phyloP scores from a whole-genome alignment of 2,329 filamentous ascomycete species.

The Ambrosiella beaveri region DNA sequence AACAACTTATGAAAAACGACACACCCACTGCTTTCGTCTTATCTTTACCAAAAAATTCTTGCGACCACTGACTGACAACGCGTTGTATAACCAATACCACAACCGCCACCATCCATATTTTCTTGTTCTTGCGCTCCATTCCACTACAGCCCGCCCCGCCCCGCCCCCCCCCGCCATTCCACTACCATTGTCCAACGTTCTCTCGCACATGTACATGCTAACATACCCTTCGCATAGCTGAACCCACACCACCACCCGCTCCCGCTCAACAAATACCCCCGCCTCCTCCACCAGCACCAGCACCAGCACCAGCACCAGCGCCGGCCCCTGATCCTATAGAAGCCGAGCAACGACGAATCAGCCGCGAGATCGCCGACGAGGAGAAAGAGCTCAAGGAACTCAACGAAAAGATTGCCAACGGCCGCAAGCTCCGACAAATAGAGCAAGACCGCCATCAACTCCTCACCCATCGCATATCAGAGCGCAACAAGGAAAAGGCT shows the following conservation, averaged over 20 bases:
- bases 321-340: background rate
- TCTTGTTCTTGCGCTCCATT: background rate
- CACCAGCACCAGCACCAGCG: background rate
- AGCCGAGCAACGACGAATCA: conserved; percentile 6
- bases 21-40: too few species aligned
- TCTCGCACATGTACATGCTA: too few species aligned
- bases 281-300: conserved; percentile 3
- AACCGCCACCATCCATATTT: background rate
- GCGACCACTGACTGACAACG: background rate
- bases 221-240: background rate
- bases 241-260: background rate
- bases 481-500: conserved; percentile 12
- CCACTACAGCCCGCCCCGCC: background rate
- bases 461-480: conserved; percentile 6
- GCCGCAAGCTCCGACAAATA: background rate
- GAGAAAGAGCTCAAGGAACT: conserved; percentile 5
- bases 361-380: conserved; percentile 8
- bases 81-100: background rate
- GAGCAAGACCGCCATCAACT: conserved; percentile 8
- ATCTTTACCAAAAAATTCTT: too few species aligned
- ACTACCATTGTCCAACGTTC: too few species aligned
- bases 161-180: too few species aligned
- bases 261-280: background rate
- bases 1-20: background rate
- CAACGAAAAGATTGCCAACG: background rate